A percentile compares a stretch with the other conserved stretches of the same genome.
These are phyloP conservation scores for Zostera marina DNA, from an alignment of 116 monocot genomes.

Conservation along the genomic window DNA sequence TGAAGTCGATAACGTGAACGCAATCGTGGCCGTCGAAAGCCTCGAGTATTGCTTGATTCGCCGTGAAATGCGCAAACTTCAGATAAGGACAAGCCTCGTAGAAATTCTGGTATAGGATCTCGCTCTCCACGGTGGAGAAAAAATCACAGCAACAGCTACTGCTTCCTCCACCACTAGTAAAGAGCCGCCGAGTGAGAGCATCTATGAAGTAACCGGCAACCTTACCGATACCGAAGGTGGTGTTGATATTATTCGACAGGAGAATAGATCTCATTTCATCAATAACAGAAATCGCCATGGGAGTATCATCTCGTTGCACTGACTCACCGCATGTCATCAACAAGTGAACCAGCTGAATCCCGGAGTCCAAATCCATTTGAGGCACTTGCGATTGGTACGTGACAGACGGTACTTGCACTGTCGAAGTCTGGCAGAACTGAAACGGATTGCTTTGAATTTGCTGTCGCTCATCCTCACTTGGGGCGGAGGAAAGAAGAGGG, in stretches of 20 bases:
- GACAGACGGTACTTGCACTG: not conserved
- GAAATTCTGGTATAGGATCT: slow-evolving; percentile 49
- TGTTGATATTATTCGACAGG: slow-evolving; percentile 20
- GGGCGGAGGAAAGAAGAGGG: too few relatives aligned
- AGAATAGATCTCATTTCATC: slow-evolving; percentile 42
- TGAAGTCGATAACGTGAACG: slow-evolving; percentile 52
- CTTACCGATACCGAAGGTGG: slow-evolving; percentile 41
- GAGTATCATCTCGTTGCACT: slow-evolving; percentile 38
- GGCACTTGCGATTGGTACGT: not conserved
- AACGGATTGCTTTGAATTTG: too few relatives aligned
- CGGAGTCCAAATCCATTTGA: slow-evolving; percentile 28
- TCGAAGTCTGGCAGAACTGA: too few relatives aligned
- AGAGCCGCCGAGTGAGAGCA: slow-evolving; percentile 54
- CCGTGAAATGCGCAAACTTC: slow-evolving; percentile 72
- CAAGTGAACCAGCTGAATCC: slow-evolving; percentile 47
- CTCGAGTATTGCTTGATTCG: slow-evolving; percentile 64
- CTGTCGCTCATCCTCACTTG: too few relatives aligned
- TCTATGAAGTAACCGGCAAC: slow-evolving; percentile 68
- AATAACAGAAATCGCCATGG: slow-evolving; percentile 34
- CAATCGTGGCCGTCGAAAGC: slow-evolving; percentile 37
- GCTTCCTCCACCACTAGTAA: slow-evolving; percentile 23
- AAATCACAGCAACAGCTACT: not conserved
- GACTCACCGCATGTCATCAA: slow-evolving; percentile 56
- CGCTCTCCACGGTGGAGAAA: slow-evolving; percentile 8
- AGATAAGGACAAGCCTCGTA: slow-evolving; percentile 67